Base-by-base conservation (phyloP, 441 rosid species). In the Gossypium gossypioides region DNA sequence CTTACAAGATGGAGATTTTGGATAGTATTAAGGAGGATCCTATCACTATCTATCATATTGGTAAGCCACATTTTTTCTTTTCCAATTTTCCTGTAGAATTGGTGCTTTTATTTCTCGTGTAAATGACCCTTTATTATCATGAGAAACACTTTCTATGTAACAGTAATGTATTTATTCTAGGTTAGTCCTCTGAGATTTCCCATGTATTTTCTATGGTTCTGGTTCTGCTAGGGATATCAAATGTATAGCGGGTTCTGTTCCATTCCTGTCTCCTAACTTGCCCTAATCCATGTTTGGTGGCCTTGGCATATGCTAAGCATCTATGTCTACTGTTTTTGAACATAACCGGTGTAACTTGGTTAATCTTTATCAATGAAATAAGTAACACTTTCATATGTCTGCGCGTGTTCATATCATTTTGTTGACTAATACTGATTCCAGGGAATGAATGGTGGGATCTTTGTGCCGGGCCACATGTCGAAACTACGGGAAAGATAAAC, bases 401-500 rank as follows among this genome's bases (percentile, higher is more conserved):
- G 13, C 3, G 2, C 13, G 4, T 46, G 13, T 15, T 16, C 6
- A 4, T 3, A 12, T 63, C 16, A 19, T 64, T 66, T 69, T 46
- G 24, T 32, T 29, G 50, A 27, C 60, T 44, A 25, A 6, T 75
- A 72, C 16, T 59, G 25, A 60, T 72, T 81, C 60, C 76, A 91
- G 97, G 98, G 68, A 81, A 86, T 72, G 98, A 93, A 77, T 93
- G 98, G 98, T 93, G 98, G 98, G 98, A 93, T 79, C 98, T 93
- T 57, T 93, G 98, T 78, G 98, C 97, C 2, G 98, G 98, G 1
- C 97, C 98, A 83, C 96, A 93, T 75, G 95, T 91, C 40, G 92
- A 91, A 74, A 80, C 92, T 44, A 93, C 98, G 22, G 97, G 98
- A 24, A 83, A 81, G 50, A 91, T 93, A 9, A 82, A 86, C 76